Percentiles rank a stretch among this genome's conserved stretches.
Conservation (phyloP, 2,329 filamentous ascomycete species). For the Cladosporium sphaerospermum region DNA sequence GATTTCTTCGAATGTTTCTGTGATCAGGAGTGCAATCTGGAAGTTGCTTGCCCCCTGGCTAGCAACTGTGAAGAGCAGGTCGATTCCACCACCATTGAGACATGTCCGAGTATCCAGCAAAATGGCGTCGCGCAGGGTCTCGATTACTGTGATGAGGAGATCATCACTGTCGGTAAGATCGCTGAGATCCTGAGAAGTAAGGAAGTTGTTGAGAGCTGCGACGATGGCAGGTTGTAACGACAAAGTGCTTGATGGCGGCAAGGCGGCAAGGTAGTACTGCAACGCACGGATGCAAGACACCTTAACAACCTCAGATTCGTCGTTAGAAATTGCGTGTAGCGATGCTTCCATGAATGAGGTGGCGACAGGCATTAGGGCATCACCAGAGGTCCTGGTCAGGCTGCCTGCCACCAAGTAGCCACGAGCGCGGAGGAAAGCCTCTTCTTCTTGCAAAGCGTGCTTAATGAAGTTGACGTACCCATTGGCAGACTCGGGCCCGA, state of each 20-base stretch:
- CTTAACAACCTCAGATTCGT: conserved; percentile 81
- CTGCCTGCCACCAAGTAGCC: conserved; percentile 82
- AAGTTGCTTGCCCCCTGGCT: conserved; percentile 86
- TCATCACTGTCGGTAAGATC: conserved; percentile 88
- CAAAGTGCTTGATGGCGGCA: conserved; percentile 46
- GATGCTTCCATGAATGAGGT: conserved; percentile 63
- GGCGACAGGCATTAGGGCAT: conserved; percentile 49
- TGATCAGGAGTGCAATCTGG: conserved; percentile 80
- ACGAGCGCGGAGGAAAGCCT: conserved; percentile 75
- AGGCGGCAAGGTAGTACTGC: conserved; percentile 58
- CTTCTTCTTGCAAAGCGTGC: conserved; percentile 63
- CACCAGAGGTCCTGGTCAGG: conserved; percentile 62
- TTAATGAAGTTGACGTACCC: conserved; percentile 76
- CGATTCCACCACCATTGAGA: conserved; percentile 67
- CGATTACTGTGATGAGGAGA: conserved; percentile 80
- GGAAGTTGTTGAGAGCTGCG: conserved; percentile 60
- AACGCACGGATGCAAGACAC: conserved; percentile 85
- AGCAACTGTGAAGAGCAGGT: conserved; percentile 80
- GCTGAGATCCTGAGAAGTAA: conserved; percentile 70
- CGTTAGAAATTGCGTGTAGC: conserved; percentile 66
- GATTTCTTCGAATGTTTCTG: conserved; percentile 86
- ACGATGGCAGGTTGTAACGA: conserved; percentile 57
- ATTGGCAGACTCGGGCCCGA: conserved; percentile 62
- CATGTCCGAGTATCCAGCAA: conserved; percentile 70
- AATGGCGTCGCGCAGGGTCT: conserved; percentile 78